Base-by-base conservation (phyloP, 2,329 filamentous ascomycete genomes). In the Venturia carpophila region DNA sequence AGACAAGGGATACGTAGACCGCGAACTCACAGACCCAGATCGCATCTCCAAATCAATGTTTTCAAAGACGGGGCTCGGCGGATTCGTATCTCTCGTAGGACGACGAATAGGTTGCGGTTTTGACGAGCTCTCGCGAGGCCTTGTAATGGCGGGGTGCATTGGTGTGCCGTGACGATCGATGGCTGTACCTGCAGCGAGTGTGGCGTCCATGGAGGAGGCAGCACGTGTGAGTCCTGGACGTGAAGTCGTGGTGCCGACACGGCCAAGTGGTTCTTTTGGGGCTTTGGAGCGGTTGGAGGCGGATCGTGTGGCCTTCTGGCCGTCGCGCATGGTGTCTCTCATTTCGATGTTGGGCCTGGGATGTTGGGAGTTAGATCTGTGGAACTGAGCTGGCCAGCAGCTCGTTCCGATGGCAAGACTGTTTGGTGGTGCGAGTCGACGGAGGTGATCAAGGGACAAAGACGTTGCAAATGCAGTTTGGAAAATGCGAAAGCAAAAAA, bases 241-340 rank as follows among this genome's bases (percentile, higher is more conserved):
- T 58, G 52, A 58, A 58, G 52, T 34, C 17, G 5, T 58, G 52
- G 52, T 58, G 30, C 30, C 52, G 52, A 58, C 17, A 58, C 52
- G 52, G 27, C 52, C 52, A 58, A 58, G 52, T n/a, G 52, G 52
- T 58, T 58, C 52, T 58, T 58, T 58, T 58, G 52, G 52, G 19
- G 15, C 27, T 37, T 37, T 58, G 30, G 52, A 58, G 27, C 52
- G 52, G 52, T 37, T 58, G 5, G 52, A 58, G 15, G 52, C 52
- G 52, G 52, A 21, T 37, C 52, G 30, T 3, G 27, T 58, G 52
- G 52, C 30, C 52, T 58, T 58, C 21, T 52, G 47, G 17, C 52
- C 52, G 9, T 58, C 52, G 52, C 52, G 52, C 52, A 58, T 58
- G 15, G 52, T 58, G 15, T 58, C 52, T 21, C 52, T 58, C 52